Percentiles rank a stretch among this genome's conserved stretches.
Evolutionary conservation across 176 grass and related monocot species (phyloP).

Genomic region (Carex scoparia): DNA sequence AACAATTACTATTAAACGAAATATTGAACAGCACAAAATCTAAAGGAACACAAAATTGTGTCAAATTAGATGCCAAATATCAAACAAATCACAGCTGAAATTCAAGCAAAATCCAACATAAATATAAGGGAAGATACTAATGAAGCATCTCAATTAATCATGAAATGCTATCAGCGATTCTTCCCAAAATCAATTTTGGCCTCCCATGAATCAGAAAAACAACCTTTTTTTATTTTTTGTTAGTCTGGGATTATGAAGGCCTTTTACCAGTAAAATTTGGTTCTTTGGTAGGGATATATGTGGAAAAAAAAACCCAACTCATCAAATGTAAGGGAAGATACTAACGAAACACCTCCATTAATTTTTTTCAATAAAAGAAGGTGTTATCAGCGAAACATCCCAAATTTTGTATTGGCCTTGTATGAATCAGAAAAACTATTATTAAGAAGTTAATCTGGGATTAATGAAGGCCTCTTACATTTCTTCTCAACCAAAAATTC

Average conservation of each 20-base stretch:
- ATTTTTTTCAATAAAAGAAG: neutral
- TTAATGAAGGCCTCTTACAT: neutral
- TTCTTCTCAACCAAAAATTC: neutral
- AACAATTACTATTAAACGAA: neutral
- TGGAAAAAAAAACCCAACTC: neutral
- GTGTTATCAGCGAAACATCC: neutral
- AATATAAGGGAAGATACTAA: slow-evolving; percentile 16
- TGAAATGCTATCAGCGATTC: slow-evolving; percentile 6
- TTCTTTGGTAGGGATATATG: neutral
- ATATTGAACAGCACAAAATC: neutral
- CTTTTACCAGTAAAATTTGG: neutral
- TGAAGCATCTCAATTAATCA: slow-evolving; percentile 4
- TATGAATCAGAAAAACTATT: neutral
- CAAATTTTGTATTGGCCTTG: neutral
- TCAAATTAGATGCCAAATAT: neutral
- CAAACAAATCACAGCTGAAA: neutral
- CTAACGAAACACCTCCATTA: neutral
- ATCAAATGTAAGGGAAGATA: neutral
- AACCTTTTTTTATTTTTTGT: neutral
- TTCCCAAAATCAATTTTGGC: neutral
- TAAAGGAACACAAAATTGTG: neutral
- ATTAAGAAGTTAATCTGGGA: neutral
- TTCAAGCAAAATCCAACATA: neutral
- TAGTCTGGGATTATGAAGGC: slow-evolving; percentile 25
- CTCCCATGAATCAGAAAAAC: slow-evolving; percentile 21